Base-by-base conservation (phyloP, 179 eudicot genomes). In the Heliamphora pulchella region DNA sequence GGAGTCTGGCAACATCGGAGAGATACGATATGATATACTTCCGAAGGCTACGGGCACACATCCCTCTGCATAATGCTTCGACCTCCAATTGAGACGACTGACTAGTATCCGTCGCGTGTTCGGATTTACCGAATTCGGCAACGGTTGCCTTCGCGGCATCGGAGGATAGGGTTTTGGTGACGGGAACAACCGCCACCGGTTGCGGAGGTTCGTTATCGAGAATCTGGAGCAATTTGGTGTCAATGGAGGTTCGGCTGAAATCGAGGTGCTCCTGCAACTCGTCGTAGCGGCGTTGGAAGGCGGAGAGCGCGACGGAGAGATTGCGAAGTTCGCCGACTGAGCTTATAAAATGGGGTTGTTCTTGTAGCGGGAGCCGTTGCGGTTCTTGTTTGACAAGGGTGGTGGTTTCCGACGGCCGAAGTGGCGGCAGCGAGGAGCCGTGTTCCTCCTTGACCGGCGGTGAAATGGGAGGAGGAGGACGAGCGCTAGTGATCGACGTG, bases 211-310 rank as follows among this genome's bases (percentile, higher is more conserved):
- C 46, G 3, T 58, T 3, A 58, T 55, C 65, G 41, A 73, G 75
- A 15, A 31, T 68, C 50, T 5, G 48, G 48, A 81, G 75, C 71
- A 79, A 75, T 43, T 70, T 59, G 72, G 84, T 18, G 53, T 76
- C 68, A 51, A 87, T 76, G 2, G 84, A 44, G 53, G 80, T 61
- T 8, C 10, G 44, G 50, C 85, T 79, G 77, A 80, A 85, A 67
- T 79, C 74, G 71, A 87, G 80, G 82, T 87, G 89, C 8, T 54
- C 59, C n/a, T 82, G 86, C 20, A 87, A 71, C 74, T 87, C 89
- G 39, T 87, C 83, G 80, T 85, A 82, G 76, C 84, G 83, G 79
- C 78, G 80, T 4, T 61, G 80, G 81, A 87, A 87, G 77, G 84
- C 22, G 58, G 87, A 64, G 59, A 85, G 80, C 17, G 87, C 84